phyloP scores from a whole-genome alignment of 1,284 basidiomycete species.

The Clitocybe nebularis region DNA sequence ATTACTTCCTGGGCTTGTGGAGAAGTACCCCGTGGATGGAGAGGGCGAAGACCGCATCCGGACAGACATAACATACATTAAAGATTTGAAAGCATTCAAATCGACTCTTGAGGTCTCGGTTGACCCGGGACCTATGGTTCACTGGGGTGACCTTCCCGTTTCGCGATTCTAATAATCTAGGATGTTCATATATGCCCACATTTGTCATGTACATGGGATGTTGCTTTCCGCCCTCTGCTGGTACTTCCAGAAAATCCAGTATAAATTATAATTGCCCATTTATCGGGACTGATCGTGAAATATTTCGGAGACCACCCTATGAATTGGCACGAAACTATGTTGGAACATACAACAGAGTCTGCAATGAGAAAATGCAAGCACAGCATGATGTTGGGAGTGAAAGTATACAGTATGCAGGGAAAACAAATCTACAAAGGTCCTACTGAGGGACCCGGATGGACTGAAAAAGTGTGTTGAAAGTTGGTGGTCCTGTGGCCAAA shows the following conservation, averaged over 20 bases:
- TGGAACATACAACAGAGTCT: slow-evolving; percentile 8
- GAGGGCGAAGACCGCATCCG: slow-evolving; percentile 47
- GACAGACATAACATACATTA: slow-evolving; percentile 56
- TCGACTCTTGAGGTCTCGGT: slow-evolving; percentile 48
- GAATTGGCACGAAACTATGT: too few species aligned
- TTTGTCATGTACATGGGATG: background rate
- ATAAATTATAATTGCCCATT: too few species aligned
- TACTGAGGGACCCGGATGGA: slow-evolving; percentile 5
- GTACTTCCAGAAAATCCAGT: too few species aligned
- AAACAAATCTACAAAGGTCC: slow-evolving; percentile 13
- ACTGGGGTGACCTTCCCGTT: slow-evolving; percentile 67
- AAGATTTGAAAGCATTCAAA: slow-evolving; percentile 75
- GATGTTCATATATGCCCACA: background rate
- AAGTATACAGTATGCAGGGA: slow-evolving; percentile 11
- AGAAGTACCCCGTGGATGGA: slow-evolving; percentile 47
- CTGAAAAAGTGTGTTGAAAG: slow-evolving; percentile 2
- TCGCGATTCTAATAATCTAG: slow-evolving; percentile 29
- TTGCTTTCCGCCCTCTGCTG: background rate
- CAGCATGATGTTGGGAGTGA: slow-evolving; percentile 3
- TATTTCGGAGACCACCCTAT: too few species aligned
- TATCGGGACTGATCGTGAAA: too few species aligned
- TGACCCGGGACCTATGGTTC: slow-evolving; percentile 54
- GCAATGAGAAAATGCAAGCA: slow-evolving; percentile 4
- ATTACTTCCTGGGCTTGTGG: slow-evolving; percentile 49
- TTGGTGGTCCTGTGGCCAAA: slow-evolving; percentile 2